Percentiles rank a stretch among this genome's conserved stretches.
Conservation (phyloP, 2,329 filamentous ascomycete genomes). For the Stachybotrys elegans region DNA sequence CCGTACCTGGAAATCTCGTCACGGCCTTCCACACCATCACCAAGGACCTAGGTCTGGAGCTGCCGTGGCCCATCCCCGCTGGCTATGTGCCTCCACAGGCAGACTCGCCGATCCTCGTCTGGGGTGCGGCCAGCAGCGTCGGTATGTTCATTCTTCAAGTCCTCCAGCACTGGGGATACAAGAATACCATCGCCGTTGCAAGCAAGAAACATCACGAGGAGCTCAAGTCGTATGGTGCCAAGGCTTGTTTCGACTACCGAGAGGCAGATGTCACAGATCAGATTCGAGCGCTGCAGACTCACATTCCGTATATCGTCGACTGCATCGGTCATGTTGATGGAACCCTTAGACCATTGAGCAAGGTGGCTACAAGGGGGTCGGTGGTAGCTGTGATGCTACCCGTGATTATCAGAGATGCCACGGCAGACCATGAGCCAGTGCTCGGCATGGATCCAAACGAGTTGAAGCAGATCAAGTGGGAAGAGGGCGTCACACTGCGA, state of each 20-base stretch:
- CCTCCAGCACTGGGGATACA: constrained; percentile 47
- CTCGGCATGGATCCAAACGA: constrained; percentile 49
- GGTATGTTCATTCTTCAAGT: constrained; percentile 47
- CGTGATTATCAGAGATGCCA: constrained; percentile 50
- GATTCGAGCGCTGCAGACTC: constrained; percentile 21
- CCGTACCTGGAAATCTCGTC: constrained; percentile 52
- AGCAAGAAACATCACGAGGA: constrained; percentile 39
- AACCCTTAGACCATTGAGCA: constrained; percentile 42
- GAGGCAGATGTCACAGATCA: constrained; percentile 28
- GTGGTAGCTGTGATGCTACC: constrained; percentile 57
- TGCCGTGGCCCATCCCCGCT: constrained; percentile 52
- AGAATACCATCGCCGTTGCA: constrained; percentile 42
- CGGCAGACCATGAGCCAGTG: constrained; percentile 38
- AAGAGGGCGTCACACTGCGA: constrained; percentile 42
- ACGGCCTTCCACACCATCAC: constrained; percentile 52
- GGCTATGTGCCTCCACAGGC: constrained; percentile 29
- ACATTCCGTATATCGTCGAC: constrained; percentile 45
- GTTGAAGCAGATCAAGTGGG: constrained; percentile 38
- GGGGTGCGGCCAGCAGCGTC: constrained; percentile 49
- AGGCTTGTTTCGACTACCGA: constrained; percentile 42
- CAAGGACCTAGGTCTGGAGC: constrained; percentile 43
- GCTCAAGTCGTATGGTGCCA: constrained; percentile 38
- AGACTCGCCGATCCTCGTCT: constrained; percentile 39
- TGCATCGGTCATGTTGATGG: constrained; percentile 48
- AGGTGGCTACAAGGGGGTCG: constrained; percentile 41